Base-by-base conservation (phyloP, 2,329 filamentous ascomycete genomes). In the Paramyrothecium roridum region DNA sequence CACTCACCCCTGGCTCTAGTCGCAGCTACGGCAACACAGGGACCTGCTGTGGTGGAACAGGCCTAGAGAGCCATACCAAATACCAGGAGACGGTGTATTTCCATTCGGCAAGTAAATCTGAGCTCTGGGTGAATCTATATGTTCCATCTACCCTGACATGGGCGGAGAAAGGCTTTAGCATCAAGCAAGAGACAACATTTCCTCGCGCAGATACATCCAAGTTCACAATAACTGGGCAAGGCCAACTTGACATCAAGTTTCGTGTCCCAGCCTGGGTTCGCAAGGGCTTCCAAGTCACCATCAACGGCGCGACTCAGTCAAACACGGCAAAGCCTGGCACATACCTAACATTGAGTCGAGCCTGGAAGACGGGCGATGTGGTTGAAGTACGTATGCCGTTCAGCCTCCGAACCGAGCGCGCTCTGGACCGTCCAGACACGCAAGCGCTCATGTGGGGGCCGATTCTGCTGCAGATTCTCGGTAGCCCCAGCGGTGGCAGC, bases 21-120 rank as follows among this genome's bases (percentile, higher is more conserved):
- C 66, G 67, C 34, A 65, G 65, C 23, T 69, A 63, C 23, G 67
- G 63, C 11, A 70, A 70, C 52, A 69, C 66, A 0, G 67, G 67
- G 2, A 70, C 67, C 10, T 70, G 67, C 57, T 70, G 67, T 34
- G 67, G 67, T 10, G 67, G 67, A 2, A 65, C 65, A 1, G 67
- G 67, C 1, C 62, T 69, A 63, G 67, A 70, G 58, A 69, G 67
- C 54, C 67, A 70, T 56, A 69, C 67, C 43, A 69, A 70, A 57
- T 70, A 70, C 52, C 67, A 70, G 52, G 67, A 69, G 57, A 69
- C 67, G 8, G 62, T 70, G 2, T 70, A 70, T 60, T 48, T 70
- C n/a, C 65, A 64, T 33, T 67, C 66, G 8, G 68, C 68, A 1
- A 66, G 70, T 26, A 64, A 55, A 0, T 68, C 67, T 1, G 55